Evolutionary conservation across 2,329 filamentous ascomycete species (phyloP), one percentile per base, ranked within the genome.

Genomic region (Ceratocystiopsis sp.): DNA sequence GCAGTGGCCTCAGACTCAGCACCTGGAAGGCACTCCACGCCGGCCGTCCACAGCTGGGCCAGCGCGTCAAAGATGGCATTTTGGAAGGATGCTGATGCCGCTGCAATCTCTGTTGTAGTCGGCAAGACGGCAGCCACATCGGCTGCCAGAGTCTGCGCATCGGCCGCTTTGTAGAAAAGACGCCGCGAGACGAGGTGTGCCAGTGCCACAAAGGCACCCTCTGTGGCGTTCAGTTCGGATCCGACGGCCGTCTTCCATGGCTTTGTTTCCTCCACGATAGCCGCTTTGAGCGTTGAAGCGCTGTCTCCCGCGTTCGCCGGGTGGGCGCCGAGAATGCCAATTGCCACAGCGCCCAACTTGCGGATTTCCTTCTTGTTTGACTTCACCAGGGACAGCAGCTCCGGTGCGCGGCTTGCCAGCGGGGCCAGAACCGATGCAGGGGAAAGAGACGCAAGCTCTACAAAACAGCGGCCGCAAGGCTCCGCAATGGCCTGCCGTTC

Each of bases 251-350:
- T 64, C 42, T 71, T 61, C 73, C 79, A 80, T 5, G 55, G 55
- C 38, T 60, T 52, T 1, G 69, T 54, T 15, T 66, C 65, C 15
- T 58, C 53, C 8, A 73, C 60, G 14, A 80, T 60, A 0, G 60
- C 53, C 15, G 58, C 49, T 19, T 76, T 54, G 10, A 65, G 58
- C 15, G 57, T 59, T 10, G 61, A 52, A 13, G 77, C 52, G 4
- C 61, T 53, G 13, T 58, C 53, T 0, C 61, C 50, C 2, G 65
- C 52, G 45, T 66, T 67, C 8, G 52, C 54, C 4, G 67, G 65
- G 56, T 89, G 81, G 0, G 84, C 80, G 1, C 73, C 76, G 6
- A 95, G 60, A 13, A 94, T 80, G 1, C 86, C 87, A 51, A 86
- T 75, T 0, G 76, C 72, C 46, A 76, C 77, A 15, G 84, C 78